Evolutionary conservation across 78 protist species (phyloP).

Genomic region (Dictyostelium brefeldianum): DNA sequence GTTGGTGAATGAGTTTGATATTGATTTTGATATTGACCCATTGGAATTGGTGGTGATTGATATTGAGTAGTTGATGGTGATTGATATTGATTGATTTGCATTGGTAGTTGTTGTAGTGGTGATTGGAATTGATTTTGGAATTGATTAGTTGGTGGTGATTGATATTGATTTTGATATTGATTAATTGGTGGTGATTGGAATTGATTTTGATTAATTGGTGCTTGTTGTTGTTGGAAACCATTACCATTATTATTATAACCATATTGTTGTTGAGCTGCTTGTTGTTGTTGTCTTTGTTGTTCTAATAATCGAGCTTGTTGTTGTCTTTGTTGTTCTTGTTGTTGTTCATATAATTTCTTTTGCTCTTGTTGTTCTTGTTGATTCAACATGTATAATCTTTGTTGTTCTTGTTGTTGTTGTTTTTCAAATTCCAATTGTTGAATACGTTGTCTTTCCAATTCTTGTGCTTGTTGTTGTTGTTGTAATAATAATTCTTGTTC

Average conservation of each 20-base stretch:
- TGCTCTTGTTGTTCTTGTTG: slow-evolving; percentile 4
- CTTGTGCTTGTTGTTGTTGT: background rate
- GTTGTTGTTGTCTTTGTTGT: background rate
- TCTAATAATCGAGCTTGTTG: background rate
- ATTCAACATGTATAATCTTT: background rate
- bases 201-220: background rate
- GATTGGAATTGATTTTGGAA: background rate
- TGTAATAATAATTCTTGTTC: background rate
- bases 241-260: background rate
- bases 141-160: background rate
- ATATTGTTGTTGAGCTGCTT: slow-evolving; percentile 11
- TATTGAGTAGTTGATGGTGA: background rate
- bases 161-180: slow-evolving; percentile 28
- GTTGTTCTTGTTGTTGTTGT: slow-evolving; percentile 25
- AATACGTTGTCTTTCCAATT: slow-evolving; percentile 7
- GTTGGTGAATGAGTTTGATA: background rate
- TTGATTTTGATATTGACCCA: slow-evolving; percentile 13
- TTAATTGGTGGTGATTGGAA: background rate
- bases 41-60: background rate
- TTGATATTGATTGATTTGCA: background rate
- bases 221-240: background rate
- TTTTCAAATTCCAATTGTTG: slow-evolving; percentile 8
- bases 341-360: background rate
- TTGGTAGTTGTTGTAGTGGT: background rate
- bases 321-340: slow-evolving; percentile 19